Percentiles rank a stretch among this genome's conserved stretches.
Conservation (phyloP, 2,329 filamentous ascomycete species). For the Calonectria montana region DNA sequence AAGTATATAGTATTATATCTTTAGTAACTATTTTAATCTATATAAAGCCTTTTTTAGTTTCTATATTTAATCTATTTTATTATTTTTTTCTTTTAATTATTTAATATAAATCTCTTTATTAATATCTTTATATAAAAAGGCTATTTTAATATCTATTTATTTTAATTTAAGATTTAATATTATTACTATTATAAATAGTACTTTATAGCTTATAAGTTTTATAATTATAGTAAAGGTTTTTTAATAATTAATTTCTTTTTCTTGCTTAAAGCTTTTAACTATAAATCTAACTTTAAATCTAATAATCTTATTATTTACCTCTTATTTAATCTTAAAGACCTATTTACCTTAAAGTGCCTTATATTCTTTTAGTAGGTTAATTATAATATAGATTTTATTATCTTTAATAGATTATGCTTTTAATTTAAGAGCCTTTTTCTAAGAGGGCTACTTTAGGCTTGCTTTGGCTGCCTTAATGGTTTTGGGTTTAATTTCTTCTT, state of each 20-base stretch:
- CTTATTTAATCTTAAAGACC: neutral
- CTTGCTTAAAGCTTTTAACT: neutral
- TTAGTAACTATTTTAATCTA: no score
- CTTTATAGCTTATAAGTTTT: slow-evolving; percentile 4
- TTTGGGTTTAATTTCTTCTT: neutral
- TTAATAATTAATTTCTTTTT: slow-evolving; percentile 1
- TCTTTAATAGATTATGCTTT: neutral
- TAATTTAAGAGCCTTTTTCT: neutral
- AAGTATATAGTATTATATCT: neutral
- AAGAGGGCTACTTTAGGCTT: neutral
- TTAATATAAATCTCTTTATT: slow-evolving; percentile 1
- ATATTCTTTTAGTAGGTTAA: neutral
- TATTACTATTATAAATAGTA: neutral
- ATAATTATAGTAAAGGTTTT: neutral
- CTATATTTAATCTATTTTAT: neutral
- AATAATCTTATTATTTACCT: neutral
- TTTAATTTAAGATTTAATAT: neutral
- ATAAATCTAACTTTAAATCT: neutral
- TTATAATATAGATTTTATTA: neutral
- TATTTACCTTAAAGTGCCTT: neutral
- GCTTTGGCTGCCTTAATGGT: neutral
- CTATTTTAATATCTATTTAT: slow-evolving; percentile 5
- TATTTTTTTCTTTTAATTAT: neutral
- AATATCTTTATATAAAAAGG: neutral
- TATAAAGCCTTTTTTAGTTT: neutral